Conservation (phyloP, 1,139 yeast species). For the Scheffersomyces illinoinensis region DNA sequence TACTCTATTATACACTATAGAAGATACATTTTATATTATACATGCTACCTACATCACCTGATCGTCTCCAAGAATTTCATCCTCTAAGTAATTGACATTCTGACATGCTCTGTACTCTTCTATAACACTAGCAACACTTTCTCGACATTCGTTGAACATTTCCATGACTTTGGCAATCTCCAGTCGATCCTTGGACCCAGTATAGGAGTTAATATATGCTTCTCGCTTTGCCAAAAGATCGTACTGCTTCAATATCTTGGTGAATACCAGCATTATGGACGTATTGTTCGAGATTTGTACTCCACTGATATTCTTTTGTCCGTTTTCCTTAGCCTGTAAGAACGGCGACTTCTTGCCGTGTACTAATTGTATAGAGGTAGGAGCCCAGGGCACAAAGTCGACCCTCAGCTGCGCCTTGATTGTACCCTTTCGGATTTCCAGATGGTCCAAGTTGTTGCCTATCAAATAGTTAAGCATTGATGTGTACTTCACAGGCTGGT, state of each 20-base stretch:
- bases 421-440: slow-evolving; percentile 78
- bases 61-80: slow-evolving; percentile 26
- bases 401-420: slow-evolving; percentile 77
- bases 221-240: slow-evolving; percentile 76
- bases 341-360: slow-evolving; percentile 73
- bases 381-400: slow-evolving; percentile 84
- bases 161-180: slow-evolving; percentile 55
- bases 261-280: slow-evolving; percentile 64
- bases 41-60: slow-evolving; percentile 9
- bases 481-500: slow-evolving; percentile 52
- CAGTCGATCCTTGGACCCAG: slow-evolving; percentile 49
- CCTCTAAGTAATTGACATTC: slow-evolving; percentile 53
- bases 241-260: slow-evolving; percentile 71
- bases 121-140: slow-evolving; percentile 64
- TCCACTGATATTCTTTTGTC: slow-evolving; percentile 54
- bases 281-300: slow-evolving; percentile 80
- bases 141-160: slow-evolving; percentile 80
- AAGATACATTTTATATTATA: neutral
- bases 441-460: slow-evolving; percentile 64
- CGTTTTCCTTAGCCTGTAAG: slow-evolving; percentile 10
- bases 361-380: slow-evolving; percentile 78
- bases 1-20: neutral
- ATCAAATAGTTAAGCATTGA: slow-evolving; percentile 76
- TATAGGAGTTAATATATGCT: slow-evolving; percentile 84
- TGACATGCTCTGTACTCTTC: slow-evolving; percentile 72